Evolutionary conservation across 306 rosid genomes (phyloP), one percentile per base, ranked within the genome.

Genomic region (Rosa chinensis): DNA sequence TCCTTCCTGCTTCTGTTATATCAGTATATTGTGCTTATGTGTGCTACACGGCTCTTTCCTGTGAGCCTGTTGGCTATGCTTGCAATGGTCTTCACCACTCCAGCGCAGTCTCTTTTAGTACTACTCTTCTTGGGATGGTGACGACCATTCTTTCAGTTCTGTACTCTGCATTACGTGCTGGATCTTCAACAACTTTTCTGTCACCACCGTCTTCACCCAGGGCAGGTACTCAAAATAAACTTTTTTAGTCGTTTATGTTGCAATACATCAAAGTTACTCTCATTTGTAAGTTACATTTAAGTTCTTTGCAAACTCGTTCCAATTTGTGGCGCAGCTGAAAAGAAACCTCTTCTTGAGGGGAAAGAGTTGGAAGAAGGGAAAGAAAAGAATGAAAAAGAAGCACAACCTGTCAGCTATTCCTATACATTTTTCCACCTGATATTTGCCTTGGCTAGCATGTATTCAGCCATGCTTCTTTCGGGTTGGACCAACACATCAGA

Each of bases 81-180:
- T 95, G 99, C 91, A 95, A 95, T 84, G 97, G 92, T 82, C 98
- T 95, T 74, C 82, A 85, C 89, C 84, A 89, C 59, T 89, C 99
- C 72, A 85, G 45, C 73, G 98, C 90, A 3, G 97, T 95, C 80
- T 78, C 86, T 67, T 62, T 86, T 28, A 25, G 97, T 62, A 91
- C 98, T 37, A 92, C 93, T 10, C 73, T 95, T 83, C 97, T 95
- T 80, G 99, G 99, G 81, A 82, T 95, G 98, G 85, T 87, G 47
- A 95, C 97, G 2, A 95, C 99, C 4, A 84, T 95, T 75, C 85
- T 95, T 72, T 93, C 99, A 37, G 97, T 95, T 82, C 68, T 95
- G 81, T 95, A 95, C 85, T 95, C 97, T 16, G 99, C 99, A 43
- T 81, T 95, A 73, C 98, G 99, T 25, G 98, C 98, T 72, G 99